phyloP scores from a whole-genome alignment of 768 basidiomycete genomes.

The Agaricus subrufescens region DNA sequence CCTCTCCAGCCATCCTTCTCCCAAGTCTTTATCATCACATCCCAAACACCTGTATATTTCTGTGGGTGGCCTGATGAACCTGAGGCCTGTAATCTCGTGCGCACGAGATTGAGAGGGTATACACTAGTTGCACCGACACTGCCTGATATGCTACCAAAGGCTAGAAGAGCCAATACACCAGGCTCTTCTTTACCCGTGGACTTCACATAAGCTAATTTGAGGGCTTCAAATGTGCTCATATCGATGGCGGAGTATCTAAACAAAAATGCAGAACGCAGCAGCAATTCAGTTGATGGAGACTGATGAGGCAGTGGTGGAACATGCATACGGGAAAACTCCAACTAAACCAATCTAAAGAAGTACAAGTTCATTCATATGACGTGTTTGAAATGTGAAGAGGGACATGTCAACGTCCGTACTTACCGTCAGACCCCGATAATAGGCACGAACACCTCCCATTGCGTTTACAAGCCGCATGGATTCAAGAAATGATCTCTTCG shows the following conservation, averaged over 20 bases:
- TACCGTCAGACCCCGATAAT: conserved; percentile 88
- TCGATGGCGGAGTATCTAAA: conserved; percentile 88
- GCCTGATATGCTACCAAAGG: conserved; percentile 91
- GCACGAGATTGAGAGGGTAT: conserved; percentile 87
- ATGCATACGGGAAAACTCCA: conserved; percentile 85
- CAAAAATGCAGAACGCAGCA: not conserved
- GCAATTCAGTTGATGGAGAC: not conserved
- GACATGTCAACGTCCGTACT: conserved; percentile 20
- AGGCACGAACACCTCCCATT: conserved; percentile 76
- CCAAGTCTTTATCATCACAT: conserved; percentile 79
- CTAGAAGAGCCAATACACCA: conserved; percentile 78
- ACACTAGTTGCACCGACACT: conserved; percentile 92
- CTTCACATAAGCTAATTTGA: conserved; percentile 85
- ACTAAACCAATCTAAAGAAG: conserved; percentile 77
- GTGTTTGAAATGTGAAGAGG: not conserved
- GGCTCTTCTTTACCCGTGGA: conserved; percentile 90
- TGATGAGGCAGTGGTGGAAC: not conserved
- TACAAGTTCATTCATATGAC: not conserved
- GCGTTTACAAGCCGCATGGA: conserved; percentile 75
- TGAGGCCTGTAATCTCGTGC: conserved; percentile 93
- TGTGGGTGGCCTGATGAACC: conserved; percentile 95
- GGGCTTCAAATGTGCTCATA: conserved; percentile 95
- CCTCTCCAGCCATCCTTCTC: conserved; percentile 88
- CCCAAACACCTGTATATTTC: conserved; percentile 80
- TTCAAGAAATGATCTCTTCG: conserved; percentile 43